Evolutionary conservation across 176 grass and related monocot species (phyloP).

Genomic region (Musa schizocarpa): DNA sequence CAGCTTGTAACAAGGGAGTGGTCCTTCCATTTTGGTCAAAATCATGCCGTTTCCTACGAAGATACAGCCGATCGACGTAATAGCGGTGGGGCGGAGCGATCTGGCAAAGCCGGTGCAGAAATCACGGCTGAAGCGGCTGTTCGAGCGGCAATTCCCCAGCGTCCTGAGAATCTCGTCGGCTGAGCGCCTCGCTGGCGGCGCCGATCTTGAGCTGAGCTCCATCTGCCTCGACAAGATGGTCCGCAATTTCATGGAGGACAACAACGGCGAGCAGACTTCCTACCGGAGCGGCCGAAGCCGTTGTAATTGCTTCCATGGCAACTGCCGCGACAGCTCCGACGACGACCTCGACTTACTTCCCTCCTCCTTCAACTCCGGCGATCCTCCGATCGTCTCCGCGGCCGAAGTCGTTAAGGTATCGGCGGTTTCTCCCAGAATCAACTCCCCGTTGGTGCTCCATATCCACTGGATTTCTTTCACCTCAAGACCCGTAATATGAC

Average conservation of each 20-base stretch:
- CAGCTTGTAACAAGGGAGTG: too few relatives aligned
- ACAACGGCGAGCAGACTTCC: background rate
- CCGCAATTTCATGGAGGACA: slow-evolving; percentile 6
- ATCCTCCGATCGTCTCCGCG: background rate
- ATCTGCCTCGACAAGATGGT: slow-evolving; percentile 9
- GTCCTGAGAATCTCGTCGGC: background rate
- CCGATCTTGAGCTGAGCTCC: slow-evolving; percentile 5
- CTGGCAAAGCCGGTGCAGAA: background rate
- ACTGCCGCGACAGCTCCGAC: background rate
- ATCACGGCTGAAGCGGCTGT: slow-evolving; percentile 4
- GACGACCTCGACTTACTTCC: background rate
- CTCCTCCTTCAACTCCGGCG: background rate
- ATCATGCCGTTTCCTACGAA: background rate
- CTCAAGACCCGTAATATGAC: background rate
- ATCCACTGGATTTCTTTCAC: background rate
- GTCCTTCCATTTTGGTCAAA: too few relatives aligned
- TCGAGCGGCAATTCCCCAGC: slow-evolving; percentile 3
- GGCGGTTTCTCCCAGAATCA: background rate
- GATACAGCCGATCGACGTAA: slow-evolving; percentile 11
- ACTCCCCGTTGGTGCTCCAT: background rate
- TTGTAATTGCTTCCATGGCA: slow-evolving; percentile 13
- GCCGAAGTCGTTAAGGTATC: background rate
- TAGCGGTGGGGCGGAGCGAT: background rate
- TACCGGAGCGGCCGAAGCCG: background rate
- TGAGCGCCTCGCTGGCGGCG: background rate